These are phyloP conservation scores for Arctium minus DNA, from an alignment of 129 eudicot species.

Conservation along the genomic window DNA sequence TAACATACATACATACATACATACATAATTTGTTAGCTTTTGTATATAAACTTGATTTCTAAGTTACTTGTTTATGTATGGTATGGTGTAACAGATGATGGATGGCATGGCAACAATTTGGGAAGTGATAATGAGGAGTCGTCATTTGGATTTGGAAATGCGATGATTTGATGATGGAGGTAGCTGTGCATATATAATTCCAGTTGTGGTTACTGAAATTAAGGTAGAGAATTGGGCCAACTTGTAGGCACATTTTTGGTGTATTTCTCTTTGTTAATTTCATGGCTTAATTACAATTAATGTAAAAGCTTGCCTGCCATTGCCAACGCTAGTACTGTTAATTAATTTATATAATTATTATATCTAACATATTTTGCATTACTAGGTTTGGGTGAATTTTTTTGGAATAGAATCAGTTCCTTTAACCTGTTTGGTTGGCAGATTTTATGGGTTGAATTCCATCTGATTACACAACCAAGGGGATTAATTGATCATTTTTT, in stretches of 20 bases:
- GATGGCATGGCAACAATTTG: background rate
- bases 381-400: background rate
- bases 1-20: background rate
- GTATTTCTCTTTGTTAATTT: conserved; percentile 6
- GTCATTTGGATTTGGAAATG: background rate
- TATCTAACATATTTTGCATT: background rate
- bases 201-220: background rate
- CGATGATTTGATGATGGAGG: background rate
- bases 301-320: conserved; percentile 14
- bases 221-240: conserved; percentile 5
- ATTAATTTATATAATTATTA: background rate
- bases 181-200: background rate
- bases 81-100: background rate
- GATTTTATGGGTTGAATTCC: background rate
- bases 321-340: no score
- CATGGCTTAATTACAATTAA: conserved; percentile 2
- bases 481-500: background rate
- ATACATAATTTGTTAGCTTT: background rate
- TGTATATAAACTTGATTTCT: background rate
- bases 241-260: conserved; percentile 18
- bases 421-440: background rate
- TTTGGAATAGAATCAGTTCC: background rate
- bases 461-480: background rate
- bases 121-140: background rate
- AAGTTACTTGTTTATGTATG: background rate